Base-by-base conservation (phyloP, 345 rosid species). In the Ceriops tagal region DNA sequence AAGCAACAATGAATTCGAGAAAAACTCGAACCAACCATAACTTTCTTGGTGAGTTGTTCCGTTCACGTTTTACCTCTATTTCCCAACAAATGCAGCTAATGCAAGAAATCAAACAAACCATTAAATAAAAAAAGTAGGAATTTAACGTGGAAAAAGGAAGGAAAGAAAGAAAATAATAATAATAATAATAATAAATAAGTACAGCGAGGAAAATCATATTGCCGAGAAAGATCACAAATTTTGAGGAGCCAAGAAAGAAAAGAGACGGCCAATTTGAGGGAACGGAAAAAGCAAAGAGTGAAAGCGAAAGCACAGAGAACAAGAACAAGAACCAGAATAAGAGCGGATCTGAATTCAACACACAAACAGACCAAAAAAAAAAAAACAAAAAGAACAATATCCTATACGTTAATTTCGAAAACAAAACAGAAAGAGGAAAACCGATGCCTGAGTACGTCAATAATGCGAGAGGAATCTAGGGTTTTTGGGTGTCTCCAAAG, bases 381-480 rank as follows among this genome's bases (percentile, higher is more conserved):
- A 57, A 28, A 55, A 68, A 18, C n/a, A 16, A 57, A 26, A 30
- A 61, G 20, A 62, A 13, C 49, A 13, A 43, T 15, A 43, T 43
- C 49, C 4, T 13, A 43, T 11, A 3, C 19, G 49, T 3, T 43
- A 43, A 43, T 43, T 43, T 43, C 49, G 49, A 43, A 46, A 55
- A 18, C 27, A 6, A 49, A 19, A 39, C 60, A 8, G 10, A 6
- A 52, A 9, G 27, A 46, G 9, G 46, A 55, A 24, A 28, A 59
- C 13, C 31, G 53, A 22, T 58, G 67, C 11, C 24, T 20, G 60
- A 63, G 73, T 82, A 82, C 71, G 78, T 35, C 19, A 55, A 69
- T 66, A 76, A 75, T 73, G 76, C 78, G 77, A 58, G 80, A 62
- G 65, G 77, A 71, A 78, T 62, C 83, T 82, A 81, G 84, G 89